Evolutionary conservation across 352 stramenopile genomes (phyloP).

Genomic region (Achlya hypogyna): DNA sequence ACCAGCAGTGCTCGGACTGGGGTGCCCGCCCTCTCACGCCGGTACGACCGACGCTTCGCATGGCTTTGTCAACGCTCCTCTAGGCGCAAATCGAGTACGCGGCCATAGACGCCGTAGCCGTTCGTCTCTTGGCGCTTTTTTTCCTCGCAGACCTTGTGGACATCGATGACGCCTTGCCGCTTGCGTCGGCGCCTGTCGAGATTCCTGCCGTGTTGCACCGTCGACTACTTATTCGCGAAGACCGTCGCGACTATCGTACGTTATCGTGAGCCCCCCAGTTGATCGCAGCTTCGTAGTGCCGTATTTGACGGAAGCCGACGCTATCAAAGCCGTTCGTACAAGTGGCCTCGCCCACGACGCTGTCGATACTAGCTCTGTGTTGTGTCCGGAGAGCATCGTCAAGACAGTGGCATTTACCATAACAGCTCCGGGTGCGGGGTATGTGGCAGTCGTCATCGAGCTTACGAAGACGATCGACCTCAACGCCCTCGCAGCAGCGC

Average conservation of each 20-base stretch:
- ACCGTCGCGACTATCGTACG: background rate
- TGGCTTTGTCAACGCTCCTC: background rate
- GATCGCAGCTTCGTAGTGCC: background rate
- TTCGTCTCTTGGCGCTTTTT: background rate
- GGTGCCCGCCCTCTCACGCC: background rate
- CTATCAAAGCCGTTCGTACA: background rate
- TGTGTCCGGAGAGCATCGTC: conserved; percentile 23
- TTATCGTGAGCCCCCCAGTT: no score
- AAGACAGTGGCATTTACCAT: conserved; percentile 55
- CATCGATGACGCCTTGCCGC: background rate
- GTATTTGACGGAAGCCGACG: conserved; percentile 7
- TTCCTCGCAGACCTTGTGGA: background rate
- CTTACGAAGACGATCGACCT: conserved; percentile 49
- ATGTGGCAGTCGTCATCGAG: conserved; percentile 41
- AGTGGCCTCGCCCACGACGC: background rate
- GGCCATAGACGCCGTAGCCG: conserved; percentile 2
- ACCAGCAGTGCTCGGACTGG: conserved; percentile 19
- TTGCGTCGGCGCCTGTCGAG: background rate
- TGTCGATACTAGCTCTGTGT: background rate
- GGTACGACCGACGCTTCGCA: background rate
- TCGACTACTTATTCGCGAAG: conserved; percentile 1
- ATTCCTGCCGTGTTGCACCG: background rate
- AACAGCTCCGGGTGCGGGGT: conserved; percentile 5
- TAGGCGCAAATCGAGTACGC: conserved; percentile 18
- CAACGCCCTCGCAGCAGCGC: conserved; percentile 24